These are phyloP conservation scores for Paraglomus brasilianum DNA, from an alignment of 192 early-diverging fungal genomes.

Conservation along the genomic window DNA sequence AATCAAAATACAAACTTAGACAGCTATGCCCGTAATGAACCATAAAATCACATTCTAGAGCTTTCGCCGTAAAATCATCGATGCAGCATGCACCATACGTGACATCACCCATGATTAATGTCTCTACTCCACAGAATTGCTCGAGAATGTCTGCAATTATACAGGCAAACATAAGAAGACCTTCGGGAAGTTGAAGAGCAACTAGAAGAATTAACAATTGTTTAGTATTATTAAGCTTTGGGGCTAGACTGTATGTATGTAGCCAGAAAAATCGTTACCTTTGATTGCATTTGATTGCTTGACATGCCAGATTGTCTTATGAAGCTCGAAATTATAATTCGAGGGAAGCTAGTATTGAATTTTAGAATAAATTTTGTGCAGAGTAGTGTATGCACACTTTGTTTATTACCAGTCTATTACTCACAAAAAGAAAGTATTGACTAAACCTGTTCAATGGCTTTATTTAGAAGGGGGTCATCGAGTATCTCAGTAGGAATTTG, in stretches of 20 bases:
- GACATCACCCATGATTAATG: slow-evolving; percentile 97
- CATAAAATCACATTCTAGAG: slow-evolving; percentile 94
- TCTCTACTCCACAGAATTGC: slow-evolving; percentile 82
- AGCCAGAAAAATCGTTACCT: slow-evolving; percentile 41
- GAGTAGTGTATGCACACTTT: slow-evolving; percentile 16
- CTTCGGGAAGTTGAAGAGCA: slow-evolving; percentile 97
- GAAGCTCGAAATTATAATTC: slow-evolving; percentile 99
- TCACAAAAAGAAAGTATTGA: slow-evolving; percentile 20
- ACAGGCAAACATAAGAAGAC: slow-evolving; percentile 91
- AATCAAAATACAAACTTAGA: slow-evolving; percentile 55
- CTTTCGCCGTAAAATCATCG: slow-evolving; percentile 93
- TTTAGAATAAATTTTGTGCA: not conserved
- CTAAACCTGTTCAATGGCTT: slow-evolving; percentile 72
- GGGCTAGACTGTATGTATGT: not conserved
- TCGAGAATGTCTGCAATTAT: slow-evolving; percentile 92
- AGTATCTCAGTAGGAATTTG: slow-evolving; percentile 87
- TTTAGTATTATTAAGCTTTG: not conserved
- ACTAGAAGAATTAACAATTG: slow-evolving; percentile 47
- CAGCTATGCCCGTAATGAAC: slow-evolving; percentile 98
- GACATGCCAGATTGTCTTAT: slow-evolving; percentile 94
- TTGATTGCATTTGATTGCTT: slow-evolving; percentile 68
- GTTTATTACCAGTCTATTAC: too few species aligned
- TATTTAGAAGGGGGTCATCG: slow-evolving; percentile 75
- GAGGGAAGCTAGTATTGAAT: slow-evolving; percentile 58
- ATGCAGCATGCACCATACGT: slow-evolving; percentile 99